Evolutionary conservation across 2,329 filamentous ascomycete genomes (phyloP), one percentile per base, ranked within the genome.

Genomic region (Apiospora malaysiana): DNA sequence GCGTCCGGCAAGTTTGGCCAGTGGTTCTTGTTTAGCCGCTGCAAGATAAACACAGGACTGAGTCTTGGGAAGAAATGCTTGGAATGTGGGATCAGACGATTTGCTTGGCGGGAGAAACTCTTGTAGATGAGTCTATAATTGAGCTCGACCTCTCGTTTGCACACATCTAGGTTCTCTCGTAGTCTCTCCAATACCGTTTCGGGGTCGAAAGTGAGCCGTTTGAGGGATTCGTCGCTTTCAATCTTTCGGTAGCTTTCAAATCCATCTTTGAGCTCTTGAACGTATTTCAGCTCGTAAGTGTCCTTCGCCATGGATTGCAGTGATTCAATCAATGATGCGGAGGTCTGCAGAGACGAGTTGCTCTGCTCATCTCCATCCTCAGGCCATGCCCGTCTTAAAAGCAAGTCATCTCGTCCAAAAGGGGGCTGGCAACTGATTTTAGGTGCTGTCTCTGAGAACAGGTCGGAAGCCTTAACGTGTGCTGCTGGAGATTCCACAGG

Each of bases 1-100:
- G 32, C 69, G 0, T 14, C 1, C 0, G 79, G 72, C 0, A 84
- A 75, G 4, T 16, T 37, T 2, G 63, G n/a, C 79, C 80, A 82
- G 2, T 73, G 68, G 0, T 72, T 51, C 1, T 71, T 75, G 21
- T 72, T 77, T 0, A 85, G 78, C 8, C 77, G 80, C 40, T 78
- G 76, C 0, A 85, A 74, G 47, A 85, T 77, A 18, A 70, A 43
- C 37, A 42, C 10, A 67, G 40, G 65, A 21, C 42, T 45, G 7
- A 37, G 23, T 21, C 65, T 45, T 21, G 65, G 65, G 16, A 45
- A 67, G 18, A 32, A 27, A 21, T 32, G 42, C 16, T 16, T 27
- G 9, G 23, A 27, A 5, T 37, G 42, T 9, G 45, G 42, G 4
- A 67, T 27, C 2, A 37, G 2, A 6, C 21, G 14, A 1, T 21